Base-by-base conservation (phyloP, 2,329 filamentous ascomycete species). In the Diplocarpon mali region DNA sequence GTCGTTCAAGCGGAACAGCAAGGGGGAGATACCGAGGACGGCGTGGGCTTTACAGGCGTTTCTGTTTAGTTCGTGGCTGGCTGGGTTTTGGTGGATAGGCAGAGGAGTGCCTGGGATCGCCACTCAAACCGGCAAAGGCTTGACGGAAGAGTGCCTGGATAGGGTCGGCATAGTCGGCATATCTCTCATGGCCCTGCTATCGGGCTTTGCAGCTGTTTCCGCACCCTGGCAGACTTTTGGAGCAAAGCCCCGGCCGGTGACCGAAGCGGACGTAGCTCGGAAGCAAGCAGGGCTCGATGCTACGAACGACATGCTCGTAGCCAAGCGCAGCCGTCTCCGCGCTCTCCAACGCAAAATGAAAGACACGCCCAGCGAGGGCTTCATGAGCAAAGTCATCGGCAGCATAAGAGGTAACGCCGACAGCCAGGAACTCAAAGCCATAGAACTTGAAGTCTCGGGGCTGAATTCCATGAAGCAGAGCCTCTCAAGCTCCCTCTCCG, bases 121-220 rank as follows among this genome's bases (percentile, higher is more conserved):
- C 44, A 62, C 64, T 41, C 55, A 68, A 45, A 61, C 65, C 14
- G 54, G 61, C 44, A 54, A 64, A 53, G 51, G 13, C 56, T 59
- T 48, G 27, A 62, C 48, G 35, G 59, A 62, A 55, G 76, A 71
- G 8, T 80, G 76, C 52, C 65, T 82, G 30, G 76, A 80, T 60
- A 66, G 87, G 36, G 79, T 94, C 20, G 87, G 86, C 11, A 81
- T 94, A 34, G 86, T 93, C 50, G 87, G 87, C 3, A 87, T 92
- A 45, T 80, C 83, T 38, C 66, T 92, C 42, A 93, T 94, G 85
- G 87, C 86, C 13, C 72, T 89, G 12, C 69, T 94, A n/a, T 86
- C 86, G 6, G 87, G 87, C 0, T 94, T 93, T 57, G 87, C 87
- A 5, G 85, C 85, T n/a, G 83, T 93, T 29, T 89, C 84, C 17